phyloP scores from a whole-genome alignment of 1,284 basidiomycete genomes.

The Boletellus deceptivus region DNA sequence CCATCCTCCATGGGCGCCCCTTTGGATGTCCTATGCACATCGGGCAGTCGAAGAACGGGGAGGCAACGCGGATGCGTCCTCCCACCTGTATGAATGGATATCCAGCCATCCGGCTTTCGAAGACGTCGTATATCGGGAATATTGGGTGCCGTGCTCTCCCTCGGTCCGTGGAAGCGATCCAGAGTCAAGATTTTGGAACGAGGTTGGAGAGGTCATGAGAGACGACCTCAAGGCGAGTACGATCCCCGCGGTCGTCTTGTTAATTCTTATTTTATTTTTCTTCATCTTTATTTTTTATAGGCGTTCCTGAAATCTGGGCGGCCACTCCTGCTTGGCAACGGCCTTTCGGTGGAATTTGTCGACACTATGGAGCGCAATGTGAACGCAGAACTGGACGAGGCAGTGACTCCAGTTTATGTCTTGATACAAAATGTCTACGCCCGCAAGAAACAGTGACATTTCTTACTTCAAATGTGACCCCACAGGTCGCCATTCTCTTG shows the following conservation, averaged over 20 bases:
- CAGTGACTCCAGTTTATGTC: conserved; percentile 47
- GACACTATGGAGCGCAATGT: conserved; percentile 52
- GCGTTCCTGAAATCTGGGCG: conserved; percentile 61
- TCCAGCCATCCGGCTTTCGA: conserved; percentile 51
- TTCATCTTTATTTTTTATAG: conserved; percentile 35
- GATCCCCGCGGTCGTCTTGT: conserved; percentile 18
- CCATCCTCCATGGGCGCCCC: conserved; percentile 53
- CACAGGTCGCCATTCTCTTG: not conserved
- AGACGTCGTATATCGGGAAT: conserved; percentile 51
- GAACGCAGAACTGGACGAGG: conserved; percentile 49
- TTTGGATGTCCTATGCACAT: conserved; percentile 55
- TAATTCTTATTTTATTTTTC: conserved; percentile 4
- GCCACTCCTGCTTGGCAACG: conserved; percentile 64
- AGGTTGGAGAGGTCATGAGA: conserved; percentile 37
- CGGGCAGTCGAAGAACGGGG: conserved; percentile 54
- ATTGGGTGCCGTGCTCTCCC: conserved; percentile 57
- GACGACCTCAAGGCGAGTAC: conserved; percentile 44
- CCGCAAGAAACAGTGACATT: conserved; percentile 41
- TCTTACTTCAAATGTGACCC: not conserved
- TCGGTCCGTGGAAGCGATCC: conserved; percentile 40
- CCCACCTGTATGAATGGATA: conserved; percentile 53
- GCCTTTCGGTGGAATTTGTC: conserved; percentile 50
- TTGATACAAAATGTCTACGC: conserved; percentile 60
- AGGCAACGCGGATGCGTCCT: conserved; percentile 60
- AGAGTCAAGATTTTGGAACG: conserved; percentile 31